Evolutionary conservation across 2,329 filamentous ascomycete species (phyloP), one percentile per base, ranked within the genome.

Genomic region (Diaporthe helianthi): DNA sequence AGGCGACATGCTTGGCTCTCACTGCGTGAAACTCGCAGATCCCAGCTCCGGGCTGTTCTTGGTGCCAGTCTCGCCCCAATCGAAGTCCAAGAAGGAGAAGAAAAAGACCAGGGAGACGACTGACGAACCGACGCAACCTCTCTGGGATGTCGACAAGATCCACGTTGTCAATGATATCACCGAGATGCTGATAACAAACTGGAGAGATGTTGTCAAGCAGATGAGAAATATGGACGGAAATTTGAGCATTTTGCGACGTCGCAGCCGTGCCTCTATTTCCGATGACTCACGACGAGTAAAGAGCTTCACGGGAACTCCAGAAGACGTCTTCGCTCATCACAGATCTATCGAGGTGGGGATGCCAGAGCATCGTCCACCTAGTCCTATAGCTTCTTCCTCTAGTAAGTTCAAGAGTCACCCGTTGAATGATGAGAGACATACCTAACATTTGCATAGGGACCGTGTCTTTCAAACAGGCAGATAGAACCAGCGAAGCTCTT

Each of bases 111-210:
- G 73, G 69, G 53, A 65, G 24, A 24, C 51, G 1, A 49, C 68
- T 9, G 72, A 74, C 2, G 74, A 75, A 17, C 71, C 69, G 26
- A 68, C 72, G 4, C 63, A 70, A 1, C 72, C 75, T 0, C 69
- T 78, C 3, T 75, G 80, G 5, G 76, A 78, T 0, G 77, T 90
- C 22, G 84, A 89, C 78, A 90, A 87, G 72, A 81, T 89, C 26
- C 81, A 83, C 53, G 78, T 89, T 66, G 88, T 87, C 13, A 90
- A 88, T 70, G 79, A 80, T 38, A 85, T 92, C 36, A 81, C 87
- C 0, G 87, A 90, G 76, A 91, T 92, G 88, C 79, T 92, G 6
- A 87, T 92, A 60, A 80, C 84, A 1, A 84, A 90, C 71, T 92
- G 90, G 90, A 81, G 86, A 69, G 88, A 90, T 58, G 82, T 91